phyloP scores from a whole-genome alignment of 23 red algal species.

The Gracilaria gracilis region DNA sequence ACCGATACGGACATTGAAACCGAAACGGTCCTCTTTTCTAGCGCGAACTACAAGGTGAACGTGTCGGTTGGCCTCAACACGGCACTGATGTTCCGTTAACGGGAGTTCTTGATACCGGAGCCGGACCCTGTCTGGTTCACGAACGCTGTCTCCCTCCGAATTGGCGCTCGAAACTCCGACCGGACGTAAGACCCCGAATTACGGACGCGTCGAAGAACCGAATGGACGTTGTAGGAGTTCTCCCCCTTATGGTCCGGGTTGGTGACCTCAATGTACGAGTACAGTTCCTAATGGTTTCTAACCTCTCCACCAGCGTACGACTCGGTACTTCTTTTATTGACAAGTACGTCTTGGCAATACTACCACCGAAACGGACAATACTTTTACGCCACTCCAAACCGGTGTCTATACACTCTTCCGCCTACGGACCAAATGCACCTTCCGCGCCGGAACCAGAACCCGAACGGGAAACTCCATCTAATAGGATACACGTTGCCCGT shows the following conservation, averaged over 20 bases:
- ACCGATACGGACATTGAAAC: no score
- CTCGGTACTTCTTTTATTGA: background rate
- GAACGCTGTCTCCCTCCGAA: conserved; percentile 4
- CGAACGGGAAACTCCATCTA: background rate
- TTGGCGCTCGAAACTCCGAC: background rate
- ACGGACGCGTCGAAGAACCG: conserved; percentile 26
- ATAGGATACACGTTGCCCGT: conserved; percentile 15
- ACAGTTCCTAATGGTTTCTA: background rate
- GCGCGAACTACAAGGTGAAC: background rate
- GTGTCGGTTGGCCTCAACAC: background rate
- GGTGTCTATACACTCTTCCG: background rate
- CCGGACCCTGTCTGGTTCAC: conserved; percentile 3
- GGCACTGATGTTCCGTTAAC: background rate
- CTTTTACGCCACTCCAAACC: background rate
- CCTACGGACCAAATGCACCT: background rate
- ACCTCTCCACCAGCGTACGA: background rate
- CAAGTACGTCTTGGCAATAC: background rate
- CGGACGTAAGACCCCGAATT: background rate
- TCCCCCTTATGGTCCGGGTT: background rate
- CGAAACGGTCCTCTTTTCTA: background rate
- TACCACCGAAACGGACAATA: background rate
- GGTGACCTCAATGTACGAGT: background rate
- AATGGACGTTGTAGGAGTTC: background rate
- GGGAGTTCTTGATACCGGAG: conserved; percentile 16
- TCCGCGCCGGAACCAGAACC: background rate